Percentiles rank a stretch among this genome's conserved stretches.
phyloP scores from a whole-genome alignment of 2,329 filamentous ascomycete species.

The Parascedosporium putredinis region DNA sequence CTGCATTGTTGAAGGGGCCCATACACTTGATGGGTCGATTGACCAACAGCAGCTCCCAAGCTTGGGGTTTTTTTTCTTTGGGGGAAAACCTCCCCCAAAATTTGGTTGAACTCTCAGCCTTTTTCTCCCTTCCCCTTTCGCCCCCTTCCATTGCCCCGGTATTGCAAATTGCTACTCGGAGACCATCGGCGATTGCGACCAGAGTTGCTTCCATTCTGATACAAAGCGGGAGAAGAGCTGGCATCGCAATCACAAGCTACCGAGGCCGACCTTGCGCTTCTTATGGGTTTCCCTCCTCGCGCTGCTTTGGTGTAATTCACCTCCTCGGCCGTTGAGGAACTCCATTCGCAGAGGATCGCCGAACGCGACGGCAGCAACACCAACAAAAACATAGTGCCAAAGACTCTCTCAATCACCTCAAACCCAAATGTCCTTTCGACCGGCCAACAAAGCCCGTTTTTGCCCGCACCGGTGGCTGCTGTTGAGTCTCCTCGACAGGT shows the following conservation, averaged over 20 bases:
- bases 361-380: too few species aligned
- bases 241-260: neutral
- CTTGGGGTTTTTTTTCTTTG: too few species aligned
- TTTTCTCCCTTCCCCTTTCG: too few species aligned
- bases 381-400: too few species aligned
- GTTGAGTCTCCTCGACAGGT: neutral
- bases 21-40: neutral
- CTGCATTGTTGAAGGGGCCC: neutral
- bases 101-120: too few species aligned
- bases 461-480: neutral
- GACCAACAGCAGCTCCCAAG: too few species aligned
- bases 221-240: too few species aligned
- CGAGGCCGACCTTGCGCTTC: neutral
- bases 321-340: neutral
- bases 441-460: neutral
- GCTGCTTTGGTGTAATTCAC: neutral
- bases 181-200: neutral
- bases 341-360: neutral
- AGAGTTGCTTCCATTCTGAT: too few species aligned
- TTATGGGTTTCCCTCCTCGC: neutral
- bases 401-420: too few species aligned
- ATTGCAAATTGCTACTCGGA: neutral
- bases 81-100: too few species aligned
- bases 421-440: neutral
- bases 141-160: too few species aligned